A percentile compares a stretch with the other conserved stretches of the same genome.
phyloP scores from a whole-genome alignment of 306 rosid genomes.

The Inga laurina region DNA sequence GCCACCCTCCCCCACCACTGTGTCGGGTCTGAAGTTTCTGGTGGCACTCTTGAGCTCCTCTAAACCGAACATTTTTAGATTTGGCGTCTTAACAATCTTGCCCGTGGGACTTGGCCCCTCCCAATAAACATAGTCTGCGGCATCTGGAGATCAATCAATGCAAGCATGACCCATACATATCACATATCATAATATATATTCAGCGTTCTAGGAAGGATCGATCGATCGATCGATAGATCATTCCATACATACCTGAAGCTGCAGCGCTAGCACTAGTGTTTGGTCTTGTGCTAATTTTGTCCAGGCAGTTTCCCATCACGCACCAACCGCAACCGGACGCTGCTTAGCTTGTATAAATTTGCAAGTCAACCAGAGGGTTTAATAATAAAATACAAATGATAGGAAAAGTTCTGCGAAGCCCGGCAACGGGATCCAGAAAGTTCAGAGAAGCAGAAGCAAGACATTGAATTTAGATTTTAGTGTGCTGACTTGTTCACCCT shows the following conservation, averaged over 20 bases:
- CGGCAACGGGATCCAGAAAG: background rate
- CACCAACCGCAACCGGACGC: background rate
- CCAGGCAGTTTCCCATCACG: background rate
- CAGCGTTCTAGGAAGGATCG: too few relatives aligned
- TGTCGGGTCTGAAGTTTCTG: slow-evolving; percentile 70
- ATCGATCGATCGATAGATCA: too few relatives aligned
- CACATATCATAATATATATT: too few relatives aligned
- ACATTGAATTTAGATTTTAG: background rate
- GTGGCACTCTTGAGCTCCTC: slow-evolving; percentile 79
- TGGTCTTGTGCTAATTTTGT: background rate
- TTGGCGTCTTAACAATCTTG: background rate
- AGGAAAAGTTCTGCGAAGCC: background rate
- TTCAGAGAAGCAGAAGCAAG: background rate
- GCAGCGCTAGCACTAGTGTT: background rate
- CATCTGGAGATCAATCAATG: background rate
- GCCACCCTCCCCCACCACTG: slow-evolving; percentile 82
- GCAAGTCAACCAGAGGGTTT: background rate
- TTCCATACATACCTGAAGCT: background rate
- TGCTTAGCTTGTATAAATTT: background rate
- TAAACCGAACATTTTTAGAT: slow-evolving; percentile 50
- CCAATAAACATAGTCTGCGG: background rate
- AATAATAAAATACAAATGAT: background rate
- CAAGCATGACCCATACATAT: too few relatives aligned
- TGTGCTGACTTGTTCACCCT: background rate
- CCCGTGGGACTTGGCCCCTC: background rate